Base-by-base conservation (phyloP, 139 green algal genomes). In the Micractinium conductrix region DNA sequence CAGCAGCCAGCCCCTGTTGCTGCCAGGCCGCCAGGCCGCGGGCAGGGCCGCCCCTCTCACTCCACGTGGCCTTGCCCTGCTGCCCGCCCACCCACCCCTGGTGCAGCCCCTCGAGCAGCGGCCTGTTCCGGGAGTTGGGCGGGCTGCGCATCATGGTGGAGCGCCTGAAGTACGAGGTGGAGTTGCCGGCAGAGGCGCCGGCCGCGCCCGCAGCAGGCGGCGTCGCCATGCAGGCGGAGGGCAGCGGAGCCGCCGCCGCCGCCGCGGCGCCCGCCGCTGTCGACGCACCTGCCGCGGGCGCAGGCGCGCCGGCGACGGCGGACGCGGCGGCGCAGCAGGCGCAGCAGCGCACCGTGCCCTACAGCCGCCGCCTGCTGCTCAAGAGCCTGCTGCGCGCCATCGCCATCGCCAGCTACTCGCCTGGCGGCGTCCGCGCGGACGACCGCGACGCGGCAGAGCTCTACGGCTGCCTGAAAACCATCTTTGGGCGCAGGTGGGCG, bases 341-440 rank as follows among this genome's bases (percentile, higher is more conserved):
- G 10, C 48, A 62, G 40, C 48, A 74, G 30, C n/a, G n/a, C n/a
- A 28, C 48, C 9, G 60, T 94, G n/a, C 79, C 91, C 10, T 95
- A 96, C 73, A 43, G 58, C 7, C 88, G 93, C 24, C 87, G 93
- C 30, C 82, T 95, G 28, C 92, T 99, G 30, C 87, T 99, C 35
- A 99, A 99, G 91, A 93, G 92, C 38, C 91, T 99, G 65, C 88
- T 99, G 86, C 88, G 96, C 4, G 92, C 91, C 73, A 93, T 98
- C 12, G 89, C 93, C 19, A 87, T 98, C 2, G 91, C 94, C 44
- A 96, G 87, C 85, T 99, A 96, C 55, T 72, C 90, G 26, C 92
- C 93, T 35, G 88, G 90, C 12, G n/a, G 28, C 26, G 26, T 37
- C 12, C 63, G 67, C 7, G 63, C 58, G 4, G 35, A 55, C 48